Percentiles rank a stretch among this genome's conserved stretches.
Evolutionary conservation across 305 asterid genomes (phyloP).

Genomic region (Plantago coronopus): DNA sequence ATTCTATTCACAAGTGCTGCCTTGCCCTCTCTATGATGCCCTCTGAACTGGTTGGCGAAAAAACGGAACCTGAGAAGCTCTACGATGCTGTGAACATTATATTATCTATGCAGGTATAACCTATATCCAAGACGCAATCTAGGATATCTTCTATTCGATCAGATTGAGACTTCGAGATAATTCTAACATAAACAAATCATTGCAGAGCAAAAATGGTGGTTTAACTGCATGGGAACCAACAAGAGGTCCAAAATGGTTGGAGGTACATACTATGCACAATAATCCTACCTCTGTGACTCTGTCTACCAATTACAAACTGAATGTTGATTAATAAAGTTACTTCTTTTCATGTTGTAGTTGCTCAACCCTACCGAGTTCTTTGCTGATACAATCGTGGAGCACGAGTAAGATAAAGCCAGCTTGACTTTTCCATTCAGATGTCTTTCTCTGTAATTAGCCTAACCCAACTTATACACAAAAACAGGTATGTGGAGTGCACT

Average conservation of each 20-base stretch:
- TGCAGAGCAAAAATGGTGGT: constrained; percentile 87
- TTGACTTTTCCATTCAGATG: no score
- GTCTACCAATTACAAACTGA: no score
- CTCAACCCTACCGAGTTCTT: constrained; percentile 85
- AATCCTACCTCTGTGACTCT: no score
- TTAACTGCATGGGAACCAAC: constrained; percentile 90
- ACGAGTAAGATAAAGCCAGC: no score
- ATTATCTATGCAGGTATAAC: constrained; percentile 61
- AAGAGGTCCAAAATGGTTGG: constrained; percentile 70
- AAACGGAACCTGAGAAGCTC: constrained; percentile 52
- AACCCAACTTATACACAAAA: no score
- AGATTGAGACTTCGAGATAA: no score
- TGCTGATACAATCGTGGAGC: constrained; percentile 69
- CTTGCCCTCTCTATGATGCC: constrained; percentile 74
- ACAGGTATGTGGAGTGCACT: constrained; percentile 92
- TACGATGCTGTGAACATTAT: constrained; percentile 72
- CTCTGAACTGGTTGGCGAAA: constrained; percentile 64
- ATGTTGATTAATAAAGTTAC: neutral
- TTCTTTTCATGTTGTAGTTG: constrained; percentile 33
- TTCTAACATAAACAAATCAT: constrained; percentile 2
- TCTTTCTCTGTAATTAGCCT: no score
- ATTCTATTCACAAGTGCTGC: constrained; percentile 48
- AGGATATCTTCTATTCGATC: neutral
- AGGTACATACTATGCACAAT: constrained; percentile 36
- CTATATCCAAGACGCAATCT: neutral